phyloP scores from a whole-genome alignment of 208 protist genomes.

The Wallacemonas collosoma region DNA sequence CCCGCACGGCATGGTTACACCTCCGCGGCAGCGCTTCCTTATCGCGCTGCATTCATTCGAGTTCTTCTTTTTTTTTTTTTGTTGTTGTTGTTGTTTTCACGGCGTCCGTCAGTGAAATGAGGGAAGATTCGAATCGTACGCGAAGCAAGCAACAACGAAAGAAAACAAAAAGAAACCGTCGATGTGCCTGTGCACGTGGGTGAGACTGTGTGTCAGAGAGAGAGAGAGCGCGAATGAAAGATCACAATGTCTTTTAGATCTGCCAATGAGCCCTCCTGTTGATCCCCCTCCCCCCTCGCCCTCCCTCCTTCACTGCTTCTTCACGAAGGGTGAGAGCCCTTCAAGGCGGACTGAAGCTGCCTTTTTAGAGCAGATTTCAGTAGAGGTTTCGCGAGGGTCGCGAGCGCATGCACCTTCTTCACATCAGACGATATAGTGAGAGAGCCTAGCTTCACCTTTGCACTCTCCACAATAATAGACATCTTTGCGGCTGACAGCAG shows the following conservation, averaged over 20 bases:
- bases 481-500: conserved; percentile 22
- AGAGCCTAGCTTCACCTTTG: conserved; percentile 29
- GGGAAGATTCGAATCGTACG: not conserved
- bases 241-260: not conserved
- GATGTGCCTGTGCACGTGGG: no score
- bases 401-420: conserved; percentile 44
- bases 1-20: not conserved
- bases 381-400: conserved; percentile 46
- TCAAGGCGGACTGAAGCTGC: not conserved
- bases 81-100: conserved; percentile 3
- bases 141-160: conserved; percentile 5
- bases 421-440: conserved; percentile 38
- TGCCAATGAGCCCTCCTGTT: not conserved
- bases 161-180: conserved; percentile 12
- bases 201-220: not conserved
- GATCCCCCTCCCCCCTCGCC: no score
- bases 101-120: no score
- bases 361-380: conserved; percentile 37
- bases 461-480: conserved; percentile 19
- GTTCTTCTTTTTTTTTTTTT: conserved; percentile 19
- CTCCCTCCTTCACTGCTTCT: not conserved
- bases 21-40: not conserved
- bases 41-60: not conserved
- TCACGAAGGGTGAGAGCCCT: conserved; percentile 6
- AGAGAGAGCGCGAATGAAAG: not conserved